phyloP scores from a whole-genome alignment of 768 basidiomycete species.

The Scleroderma bovista region DNA sequence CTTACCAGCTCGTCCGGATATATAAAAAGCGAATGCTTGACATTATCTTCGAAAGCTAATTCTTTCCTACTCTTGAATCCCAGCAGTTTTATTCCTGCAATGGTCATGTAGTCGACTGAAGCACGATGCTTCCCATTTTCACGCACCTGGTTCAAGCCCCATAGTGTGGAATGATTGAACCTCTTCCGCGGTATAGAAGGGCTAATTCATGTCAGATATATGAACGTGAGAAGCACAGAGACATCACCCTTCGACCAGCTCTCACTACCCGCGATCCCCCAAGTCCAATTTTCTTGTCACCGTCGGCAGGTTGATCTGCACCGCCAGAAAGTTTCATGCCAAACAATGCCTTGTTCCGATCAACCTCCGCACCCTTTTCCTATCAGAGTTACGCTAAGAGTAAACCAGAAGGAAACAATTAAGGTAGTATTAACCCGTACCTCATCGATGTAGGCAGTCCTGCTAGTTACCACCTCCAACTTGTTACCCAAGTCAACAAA shows the following conservation, averaged over 20 bases:
- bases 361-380: conserved; percentile 27
- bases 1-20: conserved; percentile 87
- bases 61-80: conserved; percentile 79
- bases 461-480: conserved; percentile 69
- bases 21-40: conserved; percentile 88
- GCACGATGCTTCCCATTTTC: not conserved
- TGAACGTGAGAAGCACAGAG: not conserved
- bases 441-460: conserved; percentile 74
- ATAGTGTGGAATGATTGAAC: conserved; percentile 77
- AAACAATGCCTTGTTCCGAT: conserved; percentile 20
- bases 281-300: conserved; percentile 33
- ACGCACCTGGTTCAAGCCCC: conserved; percentile 67
- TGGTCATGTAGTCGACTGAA: not conserved
- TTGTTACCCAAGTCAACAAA: conserved; percentile 74
- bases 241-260: conserved; percentile 44
- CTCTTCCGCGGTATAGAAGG: conserved; percentile 83
- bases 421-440: conserved; percentile 21
- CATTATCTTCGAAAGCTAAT: conserved; percentile 80
- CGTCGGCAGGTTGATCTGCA: conserved; percentile 23
- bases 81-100: conserved; percentile 77
- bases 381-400: conserved; percentile 4
- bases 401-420: not conserved
- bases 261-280: conserved; percentile 43
- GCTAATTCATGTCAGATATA: conserved; percentile 34
- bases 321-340: conserved; percentile 32